Evolutionary conservation across 129 eudicot species (phyloP), one percentile per base, ranked within the genome.

Genomic region (Artemisia argyi): DNA sequence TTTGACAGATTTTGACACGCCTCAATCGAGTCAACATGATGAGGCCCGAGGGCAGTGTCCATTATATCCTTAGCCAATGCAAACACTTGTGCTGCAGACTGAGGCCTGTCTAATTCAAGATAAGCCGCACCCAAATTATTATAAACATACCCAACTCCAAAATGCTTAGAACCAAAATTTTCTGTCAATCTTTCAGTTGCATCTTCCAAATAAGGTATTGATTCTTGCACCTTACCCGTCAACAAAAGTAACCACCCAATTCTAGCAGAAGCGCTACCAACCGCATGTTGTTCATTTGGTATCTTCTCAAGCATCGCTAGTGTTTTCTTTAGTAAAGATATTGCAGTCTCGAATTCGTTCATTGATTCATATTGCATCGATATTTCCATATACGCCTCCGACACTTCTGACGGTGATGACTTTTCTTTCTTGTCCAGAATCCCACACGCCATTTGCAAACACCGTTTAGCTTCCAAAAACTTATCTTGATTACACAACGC

Each of bases 11-110:
- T 88, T 78, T 95, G 99, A 69, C 87, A 82, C 11, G 99, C 89
- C 71, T 85, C 96, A 52, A 88, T 86, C 7, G 99, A 74, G 48
- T 95, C 99, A n/a, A 73, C 79, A 63, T 95, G 99, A 80, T 85
- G 82, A 32, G 96, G 97, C 26, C 94, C 99, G 66, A 88, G 96
- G 3, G 97, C 83, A 14, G 78, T 85, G 68, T 95, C 94, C 99
- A 95, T 84, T 63, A 95, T 88, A 60, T 95, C 96, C 86, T 90
- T 88, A 15, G 99, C 96, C 77, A 81, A 54, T 20, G 94, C 94
- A 85, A 95, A 95, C 65, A 84, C 89, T 83, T 95, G 96, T 10
- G 96, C 97, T 26, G 97, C 97, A 13, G 97, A 90, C 64, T 95
- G 89, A 46, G 91, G 97, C 44, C 97, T 85, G 70, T 88, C 97